phyloP scores from a whole-genome alignment of 495 filamentous ascomycete genomes.

The Massariosphaeria phaeospora region DNA sequence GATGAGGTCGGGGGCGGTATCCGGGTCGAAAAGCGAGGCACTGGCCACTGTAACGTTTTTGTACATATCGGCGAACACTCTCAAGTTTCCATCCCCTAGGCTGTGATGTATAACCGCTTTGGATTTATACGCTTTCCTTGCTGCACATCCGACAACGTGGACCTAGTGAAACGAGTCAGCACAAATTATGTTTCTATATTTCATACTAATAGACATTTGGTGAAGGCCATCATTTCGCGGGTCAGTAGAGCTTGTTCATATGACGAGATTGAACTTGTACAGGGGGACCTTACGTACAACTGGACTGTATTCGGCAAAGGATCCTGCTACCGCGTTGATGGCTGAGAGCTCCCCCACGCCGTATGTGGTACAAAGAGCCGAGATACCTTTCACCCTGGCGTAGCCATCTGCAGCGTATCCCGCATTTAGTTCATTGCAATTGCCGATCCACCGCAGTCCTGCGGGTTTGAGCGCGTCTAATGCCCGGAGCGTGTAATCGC shows the following conservation, averaged over 20 bases:
- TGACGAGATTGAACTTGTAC: too few relatives aligned
- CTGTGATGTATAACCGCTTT: constrained; percentile 46
- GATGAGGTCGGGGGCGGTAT: constrained; percentile 41
- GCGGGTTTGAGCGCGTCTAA: constrained; percentile 61
- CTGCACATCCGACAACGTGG: constrained; percentile 39
- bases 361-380: constrained; percentile 72
- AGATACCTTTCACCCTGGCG: constrained; percentile 65
- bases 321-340: constrained; percentile 49
- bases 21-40: constrained; percentile 39
- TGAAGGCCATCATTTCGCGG: too few relatives aligned
- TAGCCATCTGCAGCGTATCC: constrained; percentile 80
- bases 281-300: constrained; percentile 9
- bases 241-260: too few relatives aligned
- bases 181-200: too few relatives aligned
- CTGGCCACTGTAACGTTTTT: constrained; percentile 43
- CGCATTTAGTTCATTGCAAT: constrained; percentile 78
- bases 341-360: constrained; percentile 77
- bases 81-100: constrained; percentile 44
- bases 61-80: constrained; percentile 42
- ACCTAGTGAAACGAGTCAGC: too few relatives aligned
- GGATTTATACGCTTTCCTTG: constrained; percentile 35
- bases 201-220: too few relatives aligned
- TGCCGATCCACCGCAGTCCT: constrained; percentile 71
- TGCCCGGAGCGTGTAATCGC: constrained; percentile 68
- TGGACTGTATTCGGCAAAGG: constrained; percentile 35